Base-by-base conservation (phyloP, 1,284 basidiomycete genomes). In the Ustilago bromivora region DNA sequence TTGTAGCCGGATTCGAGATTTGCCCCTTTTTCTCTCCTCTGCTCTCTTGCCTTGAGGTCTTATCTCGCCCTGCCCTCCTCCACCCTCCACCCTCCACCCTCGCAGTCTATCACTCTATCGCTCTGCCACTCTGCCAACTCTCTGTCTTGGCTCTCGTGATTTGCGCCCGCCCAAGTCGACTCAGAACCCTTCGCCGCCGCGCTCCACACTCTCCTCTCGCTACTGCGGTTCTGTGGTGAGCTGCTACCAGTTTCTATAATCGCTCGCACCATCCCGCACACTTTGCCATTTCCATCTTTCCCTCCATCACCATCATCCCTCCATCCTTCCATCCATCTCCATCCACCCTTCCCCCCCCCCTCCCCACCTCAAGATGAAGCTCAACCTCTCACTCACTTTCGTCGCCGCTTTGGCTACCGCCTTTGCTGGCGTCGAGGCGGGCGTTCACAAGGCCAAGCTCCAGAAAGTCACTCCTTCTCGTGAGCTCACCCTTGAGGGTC, bases 251-350 rank as follows among this genome's bases (percentile, higher is more conserved):
- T 51, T 51, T 51, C 49, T 32, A 51, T 51, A 17, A 61, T 67
- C 59, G 34, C 36, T 32, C 49, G 23, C 23, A 28, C 23, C 23
- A 28, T 28, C 61, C 61, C 66, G 57, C 66, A 35, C 47, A 15
- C 75, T 31, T 71, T 31, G 85, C 90, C 87, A 88, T 94, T 93
- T 92, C 90, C 91, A 84, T 88, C 91, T 87, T 89, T 90, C 91
- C 77, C 85, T 88, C 38, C 87, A 89, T 5, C 87, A 92, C 74
- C 87, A 46, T 35, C 62, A n/a, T 58, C 64, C 46, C 28, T 28
- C 52, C 23, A 49, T 32, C 53, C 12, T 15, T 36, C 36, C 28
- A 12, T 12, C 36, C 32, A 31, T 54, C n/a, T 11, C 31, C 10
- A 46, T 46, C 19, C 43, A 46, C n/a, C n/a, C n/a, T n/a, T n/a